Base-by-base conservation (phyloP, 78 protist species). In the Isochrysis galbana region DNA sequence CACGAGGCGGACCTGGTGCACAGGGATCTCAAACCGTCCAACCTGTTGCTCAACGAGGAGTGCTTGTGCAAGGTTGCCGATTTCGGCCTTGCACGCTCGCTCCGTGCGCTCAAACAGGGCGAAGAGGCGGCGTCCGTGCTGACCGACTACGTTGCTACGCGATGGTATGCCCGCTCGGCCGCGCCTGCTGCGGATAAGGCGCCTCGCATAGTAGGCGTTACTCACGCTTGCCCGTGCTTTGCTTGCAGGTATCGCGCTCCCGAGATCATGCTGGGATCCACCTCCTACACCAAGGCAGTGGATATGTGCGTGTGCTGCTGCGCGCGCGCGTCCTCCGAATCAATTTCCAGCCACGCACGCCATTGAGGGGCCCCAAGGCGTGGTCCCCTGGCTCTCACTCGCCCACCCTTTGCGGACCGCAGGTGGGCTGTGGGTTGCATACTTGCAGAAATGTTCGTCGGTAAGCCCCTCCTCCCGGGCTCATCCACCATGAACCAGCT, bases 1-100 rank as follows among this genome's bases (percentile, higher is more conserved):
- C 99, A 98, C 92, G 34, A 96, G 67, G 99, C 95, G 5, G 97
- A 95, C 70, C 96, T 98, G 7, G 83, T 98, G 26, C 94, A 92
- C 83, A 45, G 90, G 34, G 94, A 92, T 38, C 69, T 92, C 41
- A 92, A 92, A 51, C 94, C 94, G 54, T 83, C 78, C 44, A 92
- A 92, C 90, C 25, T 92, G 42, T 51, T 92, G 46, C 45, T 92
- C 22, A 92, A 92, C 48, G 10, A 72, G 55, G 45, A 83, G 19
- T 92, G 94, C 51, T 80, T 51, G 17, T 1, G 2, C 34, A 86
- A 86, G 80, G 74, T 92, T 25, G 90, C 94, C 45, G 94, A 92
- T 47, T 92, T 92, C 25, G 94, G 94, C 22, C 94, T 92, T 19
- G 94, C 94, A 39, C 93, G 93, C 69, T 87, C 92, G n/a, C 86